A percentile compares a stretch with the other conserved stretches of the same genome.
phyloP scores from a whole-genome alignment of 352 stramenopile genomes.

The Elongisporangium undulatum region DNA sequence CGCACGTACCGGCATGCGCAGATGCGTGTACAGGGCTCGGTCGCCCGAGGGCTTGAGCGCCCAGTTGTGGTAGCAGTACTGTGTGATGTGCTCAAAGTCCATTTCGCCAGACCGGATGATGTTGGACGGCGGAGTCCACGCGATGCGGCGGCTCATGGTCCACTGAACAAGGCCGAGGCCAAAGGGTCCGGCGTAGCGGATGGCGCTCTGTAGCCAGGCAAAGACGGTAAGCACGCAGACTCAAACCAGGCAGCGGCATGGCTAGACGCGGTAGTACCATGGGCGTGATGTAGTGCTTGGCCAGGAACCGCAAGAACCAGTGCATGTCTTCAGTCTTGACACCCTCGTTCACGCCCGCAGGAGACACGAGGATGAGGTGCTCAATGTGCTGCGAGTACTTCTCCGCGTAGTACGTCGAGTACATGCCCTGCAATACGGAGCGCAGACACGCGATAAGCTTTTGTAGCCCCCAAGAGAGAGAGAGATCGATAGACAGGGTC shows the following conservation, averaged over 20 bases:
- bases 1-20: conserved; percentile 42
- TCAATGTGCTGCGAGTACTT: conserved; percentile 70
- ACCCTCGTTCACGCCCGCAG: conserved; percentile 52
- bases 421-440: conserved; percentile 43
- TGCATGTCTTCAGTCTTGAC: conserved; percentile 32
- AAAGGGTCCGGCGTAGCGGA: conserved; percentile 64
- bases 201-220: conserved; percentile 28
- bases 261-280: too few species aligned
- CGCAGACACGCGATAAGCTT: neutral
- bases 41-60: conserved; percentile 65
- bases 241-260: neutral
- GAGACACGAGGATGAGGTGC: conserved; percentile 74
- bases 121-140: conserved; percentile 61
- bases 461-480: neutral
- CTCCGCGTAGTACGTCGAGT: conserved; percentile 70
- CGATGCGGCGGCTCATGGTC: conserved; percentile 50
- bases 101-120: conserved; percentile 70
- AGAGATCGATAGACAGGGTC: conserved; percentile 6
- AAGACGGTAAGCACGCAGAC: neutral
- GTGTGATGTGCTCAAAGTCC: conserved; percentile 61
- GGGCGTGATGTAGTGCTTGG: conserved; percentile 52
- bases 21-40: conserved; percentile 69
- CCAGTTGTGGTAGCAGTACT: conserved; percentile 85
- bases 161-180: conserved; percentile 47
- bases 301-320: conserved; percentile 32